Percentiles rank a stretch among this genome's conserved stretches.
Conservation (phyloP, 1,284 basidiomycete species). For the Leccinum laetum region DNA sequence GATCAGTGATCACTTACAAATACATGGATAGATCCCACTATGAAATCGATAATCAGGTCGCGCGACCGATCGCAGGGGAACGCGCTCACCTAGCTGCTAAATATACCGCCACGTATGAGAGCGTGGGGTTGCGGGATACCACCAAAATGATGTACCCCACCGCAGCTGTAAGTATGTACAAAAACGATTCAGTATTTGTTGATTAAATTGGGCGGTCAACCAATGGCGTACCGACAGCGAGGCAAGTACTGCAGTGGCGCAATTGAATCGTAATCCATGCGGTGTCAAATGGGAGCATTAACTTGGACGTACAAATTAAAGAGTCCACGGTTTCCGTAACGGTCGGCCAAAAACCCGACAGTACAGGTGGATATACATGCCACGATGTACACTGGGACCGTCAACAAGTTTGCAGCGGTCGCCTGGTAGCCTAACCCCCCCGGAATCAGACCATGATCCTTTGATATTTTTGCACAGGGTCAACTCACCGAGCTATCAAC, state of each 20-base stretch:
- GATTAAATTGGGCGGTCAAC: not conserved
- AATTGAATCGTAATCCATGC: not conserved
- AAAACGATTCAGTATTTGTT: constrained; percentile 5
- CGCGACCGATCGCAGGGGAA: not conserved
- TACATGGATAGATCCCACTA: constrained; percentile 72
- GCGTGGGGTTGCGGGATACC: constrained; percentile 54
- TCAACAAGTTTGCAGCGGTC: constrained; percentile 70
- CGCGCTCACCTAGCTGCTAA: constrained; percentile 56
- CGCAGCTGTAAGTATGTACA: constrained; percentile 31
- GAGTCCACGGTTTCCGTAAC: constrained; percentile 55
- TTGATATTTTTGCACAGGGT: constrained; percentile 8
- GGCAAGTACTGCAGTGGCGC: constrained; percentile 29
- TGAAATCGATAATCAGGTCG: constrained; percentile 9
- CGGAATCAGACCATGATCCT: not conserved
- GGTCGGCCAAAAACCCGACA: constrained; percentile 64
- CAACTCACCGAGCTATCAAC: constrained; percentile 45
- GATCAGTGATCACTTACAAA: constrained; percentile 45
- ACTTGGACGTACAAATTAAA: constrained; percentile 56
- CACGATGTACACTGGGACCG: constrained; percentile 66
- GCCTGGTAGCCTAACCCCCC: constrained; percentile 54
- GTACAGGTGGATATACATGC: constrained; percentile 66
- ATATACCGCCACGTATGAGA: constrained; percentile 73
- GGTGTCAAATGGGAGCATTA: not conserved
- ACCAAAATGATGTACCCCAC: constrained; percentile 71
- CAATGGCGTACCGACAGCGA: constrained; percentile 37